Evolutionary conservation across 805 yeast species (phyloP), one percentile per base, ranked within the genome.

Genomic region (Starmerella lactis-condensi): DNA sequence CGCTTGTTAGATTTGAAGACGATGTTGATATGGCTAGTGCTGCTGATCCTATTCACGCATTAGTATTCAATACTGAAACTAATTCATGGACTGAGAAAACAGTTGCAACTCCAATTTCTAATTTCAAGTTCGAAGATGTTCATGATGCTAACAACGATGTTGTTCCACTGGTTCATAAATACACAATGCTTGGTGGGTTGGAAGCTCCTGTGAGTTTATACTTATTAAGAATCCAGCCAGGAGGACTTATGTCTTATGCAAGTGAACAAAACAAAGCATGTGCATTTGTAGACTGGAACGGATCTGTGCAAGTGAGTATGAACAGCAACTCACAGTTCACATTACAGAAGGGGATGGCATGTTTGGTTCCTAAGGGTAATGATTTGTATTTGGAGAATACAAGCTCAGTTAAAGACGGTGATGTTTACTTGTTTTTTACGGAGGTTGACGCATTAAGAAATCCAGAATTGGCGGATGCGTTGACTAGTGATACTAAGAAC

Each of bases 201-300:
- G 16, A 18, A 9, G 17, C 29, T 3, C 42, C 45, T 5, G 20
- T 41, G 10, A 33, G 34, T 12, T 17, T 31, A 15, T 32, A 23
- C 16, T 35, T 41, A n/a, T 26, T 41, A 19, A 26, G 31, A 12
- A 26, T 41, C 17, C 31, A 33, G 22, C 34, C 35, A 5, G 35
- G 36, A 2, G 46, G 41, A n/a, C 19, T 21, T 6, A 35, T 30
- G 20, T 20, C 35, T 10, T 26, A 26, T 14, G 29, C 26, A 17
- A 37, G 35, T 23, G 39, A 41, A 16, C 37, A 35, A 17, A 24
- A 30, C 26, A 29, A 28, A n/a, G 38, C 39, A 10, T 35, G 32
- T 24, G 34, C 43, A 8, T 38, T 41, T 24, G 31, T 43, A 14
- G 41, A 37, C 5, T 39, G 40, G 42, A 29, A 35, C 11, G 47